A percentile compares a stretch with the other conserved stretches of the same genome.
Evolutionary conservation across 169 alveolate genomes (phyloP).

Genomic region (Haemoproteus tartakovskyi): DNA sequence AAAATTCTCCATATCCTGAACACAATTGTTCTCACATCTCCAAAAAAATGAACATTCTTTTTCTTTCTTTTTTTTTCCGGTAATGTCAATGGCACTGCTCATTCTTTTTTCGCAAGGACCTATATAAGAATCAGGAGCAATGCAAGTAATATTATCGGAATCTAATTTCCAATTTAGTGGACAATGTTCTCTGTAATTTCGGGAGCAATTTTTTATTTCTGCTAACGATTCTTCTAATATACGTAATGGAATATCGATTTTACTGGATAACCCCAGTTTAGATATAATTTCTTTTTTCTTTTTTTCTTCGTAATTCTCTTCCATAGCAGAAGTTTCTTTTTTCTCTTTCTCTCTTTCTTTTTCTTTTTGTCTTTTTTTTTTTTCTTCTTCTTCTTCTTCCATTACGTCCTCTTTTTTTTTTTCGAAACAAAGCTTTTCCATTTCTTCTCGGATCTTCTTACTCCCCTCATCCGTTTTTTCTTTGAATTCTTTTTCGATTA

Average conservation of each 20-base stretch:
- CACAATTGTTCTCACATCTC: constrained; percentile 41
- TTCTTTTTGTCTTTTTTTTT: not conserved
- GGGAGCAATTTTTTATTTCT: constrained; percentile 43
- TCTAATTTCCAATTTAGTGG: constrained; percentile 48
- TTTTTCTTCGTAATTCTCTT: not conserved
- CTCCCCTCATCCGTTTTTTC: constrained; percentile 11
- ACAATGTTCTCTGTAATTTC: constrained; percentile 49
- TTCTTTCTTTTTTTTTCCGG: constrained; percentile 34
- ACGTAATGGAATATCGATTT: constrained; percentile 1
- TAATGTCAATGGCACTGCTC: constrained; percentile 21
- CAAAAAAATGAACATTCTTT: constrained; percentile 46
- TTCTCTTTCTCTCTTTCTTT: not conserved
- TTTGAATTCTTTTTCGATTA: constrained; percentile 37
- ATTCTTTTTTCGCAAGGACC: constrained; percentile 71
- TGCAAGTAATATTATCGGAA: constrained; percentile 25
- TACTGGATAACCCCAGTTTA: constrained; percentile 36
- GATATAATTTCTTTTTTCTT: constrained; percentile 8
- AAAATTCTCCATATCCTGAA: constrained; percentile 33
- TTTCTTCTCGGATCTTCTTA: constrained; percentile 10
- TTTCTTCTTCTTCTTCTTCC: not conserved
- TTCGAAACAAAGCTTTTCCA: constrained; percentile 23
- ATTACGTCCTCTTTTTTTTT: constrained; percentile 37
- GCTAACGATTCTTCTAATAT: constrained; percentile 28
- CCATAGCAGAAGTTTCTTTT: not conserved
- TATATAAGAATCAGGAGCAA: constrained; percentile 69